These are phyloP conservation scores for Mycosarcoma mackinlayi DNA, from an alignment of 1,284 basidiomycete species.

Conservation along the genomic window DNA sequence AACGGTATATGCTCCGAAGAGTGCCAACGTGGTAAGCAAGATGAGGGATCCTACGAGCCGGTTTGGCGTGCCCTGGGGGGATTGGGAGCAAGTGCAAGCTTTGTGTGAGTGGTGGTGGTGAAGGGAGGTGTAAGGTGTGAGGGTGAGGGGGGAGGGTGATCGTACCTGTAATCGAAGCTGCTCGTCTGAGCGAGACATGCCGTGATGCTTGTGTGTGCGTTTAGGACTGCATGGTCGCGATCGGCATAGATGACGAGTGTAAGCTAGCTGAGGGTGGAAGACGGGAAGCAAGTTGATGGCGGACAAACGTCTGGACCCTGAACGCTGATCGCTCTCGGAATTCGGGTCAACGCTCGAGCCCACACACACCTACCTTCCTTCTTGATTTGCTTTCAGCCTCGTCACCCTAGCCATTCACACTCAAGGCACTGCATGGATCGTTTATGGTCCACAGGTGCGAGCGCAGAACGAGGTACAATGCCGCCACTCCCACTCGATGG, in stretches of 20 bases:
- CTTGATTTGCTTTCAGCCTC: too few species aligned
- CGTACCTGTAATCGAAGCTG: constrained; percentile 11
- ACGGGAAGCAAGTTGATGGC: too few species aligned
- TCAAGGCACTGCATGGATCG: too few species aligned
- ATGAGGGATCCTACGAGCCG: constrained; percentile 19
- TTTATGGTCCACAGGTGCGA: not conserved
- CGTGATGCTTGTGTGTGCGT: not conserved
- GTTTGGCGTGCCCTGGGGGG: constrained; percentile 18
- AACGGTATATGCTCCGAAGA: constrained; percentile 27
- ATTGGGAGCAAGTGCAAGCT: not conserved
- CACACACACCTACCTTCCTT: too few species aligned
- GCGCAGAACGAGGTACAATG: constrained; percentile 7
- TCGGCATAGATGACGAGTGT: too few species aligned
- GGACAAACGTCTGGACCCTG: too few species aligned
- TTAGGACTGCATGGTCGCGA: not conserved
- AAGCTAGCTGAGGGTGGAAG: too few species aligned
- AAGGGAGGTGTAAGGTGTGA: not conserved
- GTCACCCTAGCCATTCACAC: too few species aligned
- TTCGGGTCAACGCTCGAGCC: too few species aligned
- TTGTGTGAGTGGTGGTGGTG: not conserved
- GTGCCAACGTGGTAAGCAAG: constrained; percentile 11
- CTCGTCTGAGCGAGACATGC: constrained; percentile 6
- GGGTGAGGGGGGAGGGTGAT: not conserved
- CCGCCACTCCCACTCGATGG: constrained; percentile 26
- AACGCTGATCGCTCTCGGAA: too few species aligned